Evolutionary conservation across 1,284 basidiomycete species (phyloP), one percentile per base, ranked within the genome.

Genomic region (Rhodotorula sp.): DNA sequence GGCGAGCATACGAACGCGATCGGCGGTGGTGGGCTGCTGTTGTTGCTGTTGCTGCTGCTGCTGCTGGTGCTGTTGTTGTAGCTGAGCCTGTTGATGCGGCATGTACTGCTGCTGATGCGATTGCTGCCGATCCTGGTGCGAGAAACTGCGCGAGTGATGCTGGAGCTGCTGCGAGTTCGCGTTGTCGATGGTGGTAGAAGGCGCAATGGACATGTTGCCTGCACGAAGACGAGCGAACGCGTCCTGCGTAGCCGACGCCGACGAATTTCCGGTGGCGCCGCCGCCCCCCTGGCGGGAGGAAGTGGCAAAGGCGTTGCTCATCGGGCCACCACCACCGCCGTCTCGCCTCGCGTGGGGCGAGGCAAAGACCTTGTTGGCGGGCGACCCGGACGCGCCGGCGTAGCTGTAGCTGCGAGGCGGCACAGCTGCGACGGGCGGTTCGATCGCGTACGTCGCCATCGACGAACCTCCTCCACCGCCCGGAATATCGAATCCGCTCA

Each of bases 181-280:
- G 37, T 42, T 42, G 37, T 42, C 37, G 37, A 7, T 20, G 53
- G 12, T 26, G 37, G 22, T n/a, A 37, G 66, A 68, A 17, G 68
- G 68, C 33, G 68, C 65, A 60, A 69, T 69, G 54, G 64, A 69
- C 49, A 69, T 59, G 33, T 42, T 54, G 20, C 68, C 68, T 1
- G 64, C 60, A n/a, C 68, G 60, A 2, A 69, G 30, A 6, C 68
- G 59, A 17, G 64, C 68, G 33, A 65, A 65, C n/a, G 68, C 60
- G 22, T 69, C 68, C 15, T 54, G 53, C n/a, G 26, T 14, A 22
- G n/a, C 37, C 56, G 33, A 57, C 6, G 10, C 14, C 42, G 58
- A 42, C 29, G 26, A 29, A 29, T 29, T 44, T 26, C 20, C 53
- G 6, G n/a, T 42, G 37, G 10, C 37, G 14, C 37, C n/a, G n/a